A percentile compares a stretch with the other conserved stretches of the same genome.
phyloP scores from a whole-genome alignment of 2,329 filamentous ascomycete species.

The Alternaria incomplexa region DNA sequence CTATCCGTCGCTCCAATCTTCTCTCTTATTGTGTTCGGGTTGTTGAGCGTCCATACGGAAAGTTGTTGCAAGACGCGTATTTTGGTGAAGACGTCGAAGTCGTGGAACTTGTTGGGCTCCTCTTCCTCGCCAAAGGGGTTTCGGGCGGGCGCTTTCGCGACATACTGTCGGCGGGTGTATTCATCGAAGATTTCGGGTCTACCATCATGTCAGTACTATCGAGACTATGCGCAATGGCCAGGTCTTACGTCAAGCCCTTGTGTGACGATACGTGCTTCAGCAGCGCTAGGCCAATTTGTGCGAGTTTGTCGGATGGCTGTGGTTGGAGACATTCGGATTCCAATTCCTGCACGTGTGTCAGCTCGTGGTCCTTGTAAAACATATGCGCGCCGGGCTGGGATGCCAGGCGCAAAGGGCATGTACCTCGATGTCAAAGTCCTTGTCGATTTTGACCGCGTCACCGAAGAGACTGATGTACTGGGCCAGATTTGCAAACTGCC shows the following conservation, averaged over 20 bases:
- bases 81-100: constrained; percentile 84
- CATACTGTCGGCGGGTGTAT: constrained; percentile 87
- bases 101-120: constrained; percentile 72
- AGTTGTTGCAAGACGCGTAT: constrained; percentile 84
- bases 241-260: constrained; percentile 82
- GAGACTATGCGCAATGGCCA: not conserved
- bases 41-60: constrained; percentile 85
- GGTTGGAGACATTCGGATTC: constrained; percentile 88
- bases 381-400: constrained; percentile 17
- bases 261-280: constrained; percentile 95
- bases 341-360: constrained; percentile 68
- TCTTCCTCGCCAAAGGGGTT: constrained; percentile 89
- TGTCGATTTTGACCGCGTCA: constrained; percentile 85
- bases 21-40: constrained; percentile 84
- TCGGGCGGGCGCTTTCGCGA: constrained; percentile 75
- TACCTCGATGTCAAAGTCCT: constrained; percentile 90
- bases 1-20: constrained; percentile 82
- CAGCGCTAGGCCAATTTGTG: constrained; percentile 82
- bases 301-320: constrained; percentile 71
- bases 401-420: constrained; percentile 29
- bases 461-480: constrained; percentile 96
- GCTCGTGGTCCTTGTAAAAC: constrained; percentile 18
- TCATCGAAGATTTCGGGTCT: constrained; percentile 91
- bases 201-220: constrained; percentile 21
- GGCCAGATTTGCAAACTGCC: constrained; percentile 93